A percentile compares a stretch with the other conserved stretches of the same genome.
Evolutionary conservation across 768 basidiomycete species (phyloP).

Genomic region (Sutorius australiensis): DNA sequence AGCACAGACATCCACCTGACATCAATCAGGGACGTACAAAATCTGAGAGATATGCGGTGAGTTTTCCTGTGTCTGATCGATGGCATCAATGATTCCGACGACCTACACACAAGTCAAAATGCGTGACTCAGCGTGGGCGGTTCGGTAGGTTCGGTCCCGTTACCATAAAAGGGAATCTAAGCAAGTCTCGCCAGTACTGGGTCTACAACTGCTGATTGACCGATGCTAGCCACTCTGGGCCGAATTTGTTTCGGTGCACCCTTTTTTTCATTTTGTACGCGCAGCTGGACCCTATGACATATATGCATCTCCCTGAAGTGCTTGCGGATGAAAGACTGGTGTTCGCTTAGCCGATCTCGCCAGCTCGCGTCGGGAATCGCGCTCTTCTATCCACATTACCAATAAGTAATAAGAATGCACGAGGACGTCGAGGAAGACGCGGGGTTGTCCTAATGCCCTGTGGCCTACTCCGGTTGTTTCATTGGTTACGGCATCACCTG

Average conservation of each 20-base stretch:
- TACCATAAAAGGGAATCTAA: neutral
- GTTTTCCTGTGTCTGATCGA: neutral
- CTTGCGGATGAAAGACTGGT: neutral
- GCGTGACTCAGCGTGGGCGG: neutral
- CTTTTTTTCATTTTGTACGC: conserved; percentile 6
- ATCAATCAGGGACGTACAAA: conserved; percentile 1
- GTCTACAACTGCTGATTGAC: neutral
- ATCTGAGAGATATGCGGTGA: neutral
- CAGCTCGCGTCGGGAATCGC: conserved; percentile 4
- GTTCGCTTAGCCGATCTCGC: conserved; percentile 2
- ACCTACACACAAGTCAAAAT: neutral
- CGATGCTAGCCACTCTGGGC: neutral
- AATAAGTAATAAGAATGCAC: conserved; percentile 1
- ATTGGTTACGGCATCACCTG: conserved; percentile 12
- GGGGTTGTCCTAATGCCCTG: neutral
- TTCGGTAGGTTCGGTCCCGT: neutral
- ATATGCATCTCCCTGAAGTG: neutral
- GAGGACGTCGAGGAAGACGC: conserved; percentile 19
- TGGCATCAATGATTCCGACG: conserved; percentile 12
- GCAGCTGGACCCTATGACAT: conserved; percentile 17
- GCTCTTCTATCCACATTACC: conserved; percentile 1
- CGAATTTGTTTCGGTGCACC: neutral
- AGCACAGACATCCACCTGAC: neutral
- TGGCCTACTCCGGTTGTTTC: neutral
- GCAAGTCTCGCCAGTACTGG: neutral